Percentiles rank a stretch among this genome's conserved stretches.
phyloP scores from a whole-genome alignment of 1,139 yeast genomes.

The Pichia sp. region DNA sequence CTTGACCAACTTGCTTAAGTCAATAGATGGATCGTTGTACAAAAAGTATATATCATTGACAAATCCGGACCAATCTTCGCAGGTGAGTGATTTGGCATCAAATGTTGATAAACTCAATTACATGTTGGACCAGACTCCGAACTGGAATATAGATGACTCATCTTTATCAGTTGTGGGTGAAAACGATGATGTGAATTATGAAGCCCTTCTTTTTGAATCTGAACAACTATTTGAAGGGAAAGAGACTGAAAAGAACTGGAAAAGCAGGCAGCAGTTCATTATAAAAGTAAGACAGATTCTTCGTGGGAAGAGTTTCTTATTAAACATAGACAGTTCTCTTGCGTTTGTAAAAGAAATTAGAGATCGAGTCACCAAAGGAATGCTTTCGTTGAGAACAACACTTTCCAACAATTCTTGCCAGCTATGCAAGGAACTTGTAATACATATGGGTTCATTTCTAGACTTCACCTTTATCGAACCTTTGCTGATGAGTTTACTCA shows the following conservation, averaged over 20 bases:
- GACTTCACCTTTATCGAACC: conserved; percentile 60
- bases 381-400: conserved; percentile 77
- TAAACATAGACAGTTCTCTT: conserved; percentile 7
- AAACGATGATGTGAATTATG: conserved; percentile 35
- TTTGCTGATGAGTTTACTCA: conserved; percentile 53
- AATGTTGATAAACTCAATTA: conserved; percentile 14
- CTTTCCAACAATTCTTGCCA: conserved; percentile 73
- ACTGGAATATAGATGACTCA: conserved; percentile 22
- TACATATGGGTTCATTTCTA: conserved; percentile 43
- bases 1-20: conserved; percentile 34
- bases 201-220: conserved; percentile 37
- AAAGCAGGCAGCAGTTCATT: conserved; percentile 59
- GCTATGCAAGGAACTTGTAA: conserved; percentile 67
- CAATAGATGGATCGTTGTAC: conserved; percentile 31
- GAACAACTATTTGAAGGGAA: conserved; percentile 53
- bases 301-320: conserved; percentile 44
- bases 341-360: conserved; percentile 38
- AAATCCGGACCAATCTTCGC: conserved; percentile 6
- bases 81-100: background rate
- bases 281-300: conserved; percentile 53
- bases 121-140: conserved; percentile 18
- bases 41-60: conserved; percentile 19
- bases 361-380: conserved; percentile 67
- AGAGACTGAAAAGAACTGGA: conserved; percentile 91
- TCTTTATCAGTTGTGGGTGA: conserved; percentile 16